Base-by-base conservation (phyloP, 257 asterid species). In the Handroanthus guayacan region DNA sequence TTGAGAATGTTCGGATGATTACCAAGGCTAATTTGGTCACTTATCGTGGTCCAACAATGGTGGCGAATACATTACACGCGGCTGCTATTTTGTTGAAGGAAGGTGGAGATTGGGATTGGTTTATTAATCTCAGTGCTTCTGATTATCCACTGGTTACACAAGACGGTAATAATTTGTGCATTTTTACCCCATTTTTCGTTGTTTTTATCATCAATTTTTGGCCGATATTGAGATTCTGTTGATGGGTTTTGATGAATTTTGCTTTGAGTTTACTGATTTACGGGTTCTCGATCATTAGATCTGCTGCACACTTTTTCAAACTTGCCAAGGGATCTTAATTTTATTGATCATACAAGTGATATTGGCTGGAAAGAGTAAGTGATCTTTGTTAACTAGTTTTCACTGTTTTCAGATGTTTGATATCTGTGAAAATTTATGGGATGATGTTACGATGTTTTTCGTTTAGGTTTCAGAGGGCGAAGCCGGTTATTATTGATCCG, bases 311-410 rank as follows among this genome's bases (percentile, higher is more conserved):
- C 93, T 20, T 93, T 93, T 79, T 93, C 94, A 20, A 64, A 83
- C 83, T 78, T 93, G 78, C 93, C 97, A n/a, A 78, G 98, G 87
- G 97, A 91, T 83, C 93, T 93, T 39, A 93, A 93, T 84, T 93
- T 93, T 79, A 87, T 93, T 58, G 98, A 93, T 74, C 98, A 93
- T 83, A 93, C 97, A 14, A 91, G 98, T 77, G 68, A 93, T 56
- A 93, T 93, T 82, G 98, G 98, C 37, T 93, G 98, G 98, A 93
- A 93, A 86, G 97, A 93, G 98, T 93, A 80, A 93, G 97, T 87
- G 39, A 45, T 45, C 56, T 17, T 57, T 54, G 17, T 61, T 38
- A 3, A 38, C 70, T 25, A 14, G 61, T 41, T 43, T 13, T 45
- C 50, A 41, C 9, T 7, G 10, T 64, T 55, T 52, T 54, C 67